Percentiles rank a stretch among this genome's conserved stretches.
Evolutionary conservation across 169 alveolate genomes (phyloP).

Genomic region (Eimeria tenella): DNA sequence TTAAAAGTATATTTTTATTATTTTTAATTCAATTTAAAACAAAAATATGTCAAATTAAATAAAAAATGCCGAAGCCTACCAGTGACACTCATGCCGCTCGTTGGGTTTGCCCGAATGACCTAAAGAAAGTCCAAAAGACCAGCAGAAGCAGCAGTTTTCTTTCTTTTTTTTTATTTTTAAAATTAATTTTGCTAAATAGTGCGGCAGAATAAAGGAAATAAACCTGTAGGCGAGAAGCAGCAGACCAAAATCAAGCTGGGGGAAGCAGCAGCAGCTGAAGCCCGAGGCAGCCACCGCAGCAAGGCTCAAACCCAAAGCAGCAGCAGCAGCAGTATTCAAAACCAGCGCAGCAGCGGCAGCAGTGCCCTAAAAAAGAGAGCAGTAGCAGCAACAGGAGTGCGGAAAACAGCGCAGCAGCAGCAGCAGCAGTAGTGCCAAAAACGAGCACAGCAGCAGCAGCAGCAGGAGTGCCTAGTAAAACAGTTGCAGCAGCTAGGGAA

Average conservation of each 20-base stretch:
- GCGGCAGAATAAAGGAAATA: background rate
- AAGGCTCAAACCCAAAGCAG: background rate
- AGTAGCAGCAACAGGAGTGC: background rate
- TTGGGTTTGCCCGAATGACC: conserved; percentile 75
- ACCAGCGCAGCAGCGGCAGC: conserved; percentile 64
- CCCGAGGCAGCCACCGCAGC: background rate
- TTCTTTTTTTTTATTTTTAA: too few species aligned
- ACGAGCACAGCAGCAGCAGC: too few species aligned
- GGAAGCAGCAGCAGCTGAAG: background rate
- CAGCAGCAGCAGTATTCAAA: conserved; percentile 36
- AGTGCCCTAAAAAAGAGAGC: background rate
- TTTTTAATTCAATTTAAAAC: too few species aligned
- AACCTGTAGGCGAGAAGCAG: background rate
- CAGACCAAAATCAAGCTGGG: background rate
- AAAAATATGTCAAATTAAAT: too few species aligned
- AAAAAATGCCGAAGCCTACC: background rate
- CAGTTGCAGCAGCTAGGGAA: too few species aligned
- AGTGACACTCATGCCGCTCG: conserved; percentile 45
- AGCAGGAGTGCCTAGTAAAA: too few species aligned
- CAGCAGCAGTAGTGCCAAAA: too few species aligned
- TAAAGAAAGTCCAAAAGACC: background rate
- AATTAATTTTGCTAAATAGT: too few species aligned
- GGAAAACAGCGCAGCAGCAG: background rate
- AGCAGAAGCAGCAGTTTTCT: background rate
- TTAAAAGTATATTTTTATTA: too few species aligned